phyloP scores from a whole-genome alignment of 2,329 filamentous ascomycete genomes.

The Zymoseptoria brevis region DNA sequence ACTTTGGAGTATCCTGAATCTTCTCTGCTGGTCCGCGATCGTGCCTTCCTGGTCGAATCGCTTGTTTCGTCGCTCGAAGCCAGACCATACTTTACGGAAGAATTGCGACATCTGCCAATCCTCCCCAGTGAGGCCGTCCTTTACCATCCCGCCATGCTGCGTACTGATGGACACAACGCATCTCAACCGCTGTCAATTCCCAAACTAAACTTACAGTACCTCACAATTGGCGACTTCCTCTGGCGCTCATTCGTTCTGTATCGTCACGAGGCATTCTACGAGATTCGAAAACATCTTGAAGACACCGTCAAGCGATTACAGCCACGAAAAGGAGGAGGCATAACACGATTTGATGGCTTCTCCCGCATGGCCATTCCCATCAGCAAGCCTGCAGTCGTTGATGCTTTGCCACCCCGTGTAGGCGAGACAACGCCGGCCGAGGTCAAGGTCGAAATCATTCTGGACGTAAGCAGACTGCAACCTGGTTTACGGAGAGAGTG shows the following conservation, averaged over 20 bases:
- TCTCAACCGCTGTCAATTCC: slow-evolving; percentile 81
- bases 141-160: slow-evolving; percentile 69
- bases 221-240: slow-evolving; percentile 92
- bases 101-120: slow-evolving; percentile 59
- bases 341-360: slow-evolving; percentile 66
- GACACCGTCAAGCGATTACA: slow-evolving; percentile 69
- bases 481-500: slow-evolving; percentile 74
- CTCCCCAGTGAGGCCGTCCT: slow-evolving; percentile 77
- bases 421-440: slow-evolving; percentile 73
- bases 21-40: slow-evolving; percentile 54
- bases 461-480: slow-evolving; percentile 74
- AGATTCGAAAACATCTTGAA: slow-evolving; percentile 85
- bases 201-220: slow-evolving; percentile 90
- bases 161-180: slow-evolving; percentile 81
- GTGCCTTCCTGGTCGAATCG: slow-evolving; percentile 61
- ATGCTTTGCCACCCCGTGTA: slow-evolving; percentile 74
- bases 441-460: slow-evolving; percentile 75
- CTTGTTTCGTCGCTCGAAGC: slow-evolving; percentile 69
- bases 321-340: slow-evolving; percentile 58
- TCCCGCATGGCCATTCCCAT: slow-evolving; percentile 90
- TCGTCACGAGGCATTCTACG: slow-evolving; percentile 85
- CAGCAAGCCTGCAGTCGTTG: slow-evolving; percentile 74
- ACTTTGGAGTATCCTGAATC: slow-evolving; percentile 67
- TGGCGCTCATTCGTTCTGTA: slow-evolving; percentile 89
- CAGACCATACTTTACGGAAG: slow-evolving; percentile 75